These are phyloP conservation scores for Colletotrichum brevisporum DNA, from an alignment of 2,329 filamentous ascomycete species.

Conservation along the genomic window DNA sequence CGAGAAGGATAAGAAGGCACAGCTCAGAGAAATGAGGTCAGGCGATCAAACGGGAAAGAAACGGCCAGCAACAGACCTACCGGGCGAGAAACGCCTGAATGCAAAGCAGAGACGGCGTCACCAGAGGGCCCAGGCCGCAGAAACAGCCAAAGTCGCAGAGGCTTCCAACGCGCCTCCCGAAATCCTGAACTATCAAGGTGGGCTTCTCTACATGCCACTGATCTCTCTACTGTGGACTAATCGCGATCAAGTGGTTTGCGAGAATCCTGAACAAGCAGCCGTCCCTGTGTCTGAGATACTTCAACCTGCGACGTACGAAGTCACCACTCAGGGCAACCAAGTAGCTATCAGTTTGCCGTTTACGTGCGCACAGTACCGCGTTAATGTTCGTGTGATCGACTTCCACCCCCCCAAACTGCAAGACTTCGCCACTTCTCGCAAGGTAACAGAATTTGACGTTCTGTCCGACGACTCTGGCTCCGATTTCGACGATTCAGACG, in stretches of 20 bases:
- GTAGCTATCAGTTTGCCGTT: constrained; percentile 74
- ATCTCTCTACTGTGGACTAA: constrained; percentile 7
- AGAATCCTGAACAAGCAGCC: constrained; percentile 54
- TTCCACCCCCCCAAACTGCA: constrained; percentile 79
- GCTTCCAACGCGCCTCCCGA: constrained; percentile 45
- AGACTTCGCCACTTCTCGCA: constrained; percentile 74
- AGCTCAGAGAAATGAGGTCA: constrained; percentile 53
- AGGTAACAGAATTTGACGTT: constrained; percentile 61
- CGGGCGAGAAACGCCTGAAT: constrained; percentile 41
- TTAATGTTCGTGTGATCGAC: constrained; percentile 83
- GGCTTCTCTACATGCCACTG: constrained; percentile 27
- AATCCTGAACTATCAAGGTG: constrained; percentile 51
- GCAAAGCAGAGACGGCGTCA: constrained; percentile 43
- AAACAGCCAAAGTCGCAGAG: constrained; percentile 44
- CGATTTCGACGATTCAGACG: constrained; percentile 46
- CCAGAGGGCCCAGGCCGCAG: constrained; percentile 20
- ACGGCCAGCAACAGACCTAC: constrained; percentile 31
- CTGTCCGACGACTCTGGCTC: constrained; percentile 62
- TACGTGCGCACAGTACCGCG: constrained; percentile 78
- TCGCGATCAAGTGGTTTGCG: constrained; percentile 60
- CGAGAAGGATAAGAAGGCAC: constrained; percentile 60
- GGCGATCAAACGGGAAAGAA: constrained; percentile 43
- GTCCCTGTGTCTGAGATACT: constrained; percentile 58
- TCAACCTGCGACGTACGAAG: constrained; percentile 55
- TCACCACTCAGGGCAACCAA: constrained; percentile 56